Evolutionary conservation across 805 yeast species (phyloP).

Genomic region (Candida krabiensis): DNA sequence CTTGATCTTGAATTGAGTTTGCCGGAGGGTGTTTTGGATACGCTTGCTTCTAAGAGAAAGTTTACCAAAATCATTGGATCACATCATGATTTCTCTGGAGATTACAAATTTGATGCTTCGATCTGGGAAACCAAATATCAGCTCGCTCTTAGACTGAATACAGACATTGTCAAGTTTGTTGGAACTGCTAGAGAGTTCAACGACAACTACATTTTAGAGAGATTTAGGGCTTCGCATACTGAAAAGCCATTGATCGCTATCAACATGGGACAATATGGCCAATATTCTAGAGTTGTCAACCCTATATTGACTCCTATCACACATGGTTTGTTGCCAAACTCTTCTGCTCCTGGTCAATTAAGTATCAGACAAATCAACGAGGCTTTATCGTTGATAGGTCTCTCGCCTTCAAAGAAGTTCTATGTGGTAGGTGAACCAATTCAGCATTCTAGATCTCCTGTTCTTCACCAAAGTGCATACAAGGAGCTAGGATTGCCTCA

Average conservation of each 20-base stretch:
- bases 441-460: constrained; percentile 86
- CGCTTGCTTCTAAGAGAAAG: constrained; percentile 51
- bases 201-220: constrained; percentile 73
- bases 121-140: constrained; percentile 77
- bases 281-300: constrained; percentile 77
- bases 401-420: constrained; percentile 55
- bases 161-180: constrained; percentile 80
- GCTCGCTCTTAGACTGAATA: constrained; percentile 62
- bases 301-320: constrained; percentile 81
- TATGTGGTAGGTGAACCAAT: constrained; percentile 83
- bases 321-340: constrained; percentile 60
- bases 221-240: constrained; percentile 58
- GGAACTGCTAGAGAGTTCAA: constrained; percentile 64
- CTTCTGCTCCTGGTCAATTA: constrained; percentile 82
- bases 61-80: constrained; percentile 78
- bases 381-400: constrained; percentile 59
- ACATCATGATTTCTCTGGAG: constrained; percentile 71
- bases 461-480: constrained; percentile 80
- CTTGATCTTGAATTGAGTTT: constrained; percentile 77
- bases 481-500: constrained; percentile 76
- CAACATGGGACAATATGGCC: constrained; percentile 78
- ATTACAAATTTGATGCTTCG: constrained; percentile 59
- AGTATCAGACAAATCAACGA: constrained; percentile 64
- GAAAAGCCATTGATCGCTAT: constrained; percentile 74
- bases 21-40: constrained; percentile 54